Evolutionary conservation across 768 basidiomycete genomes (phyloP).

Genomic region (Serendipita sp.): DNA sequence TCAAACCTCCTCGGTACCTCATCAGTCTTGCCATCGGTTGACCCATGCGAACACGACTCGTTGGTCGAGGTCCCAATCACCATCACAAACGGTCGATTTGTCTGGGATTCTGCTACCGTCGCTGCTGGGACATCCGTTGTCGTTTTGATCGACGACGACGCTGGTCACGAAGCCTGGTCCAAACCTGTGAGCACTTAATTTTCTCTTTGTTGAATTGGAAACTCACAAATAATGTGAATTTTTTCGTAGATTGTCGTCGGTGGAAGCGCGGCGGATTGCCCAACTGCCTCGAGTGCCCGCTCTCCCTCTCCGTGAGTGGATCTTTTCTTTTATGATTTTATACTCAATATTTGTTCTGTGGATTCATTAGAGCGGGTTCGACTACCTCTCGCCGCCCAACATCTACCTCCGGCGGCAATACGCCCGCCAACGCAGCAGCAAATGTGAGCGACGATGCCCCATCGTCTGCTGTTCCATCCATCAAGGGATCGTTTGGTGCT

Average conservation of each 20-base stretch:
- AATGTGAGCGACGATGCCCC: neutral
- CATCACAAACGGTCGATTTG: neutral
- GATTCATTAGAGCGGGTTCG: no score
- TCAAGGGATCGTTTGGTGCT: neutral
- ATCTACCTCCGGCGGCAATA: neutral
- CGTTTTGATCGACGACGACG: neutral
- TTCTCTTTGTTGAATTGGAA: no score
- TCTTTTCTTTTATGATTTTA: neutral
- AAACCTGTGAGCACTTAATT: neutral
- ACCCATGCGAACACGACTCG: neutral
- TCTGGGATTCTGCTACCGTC: neutral
- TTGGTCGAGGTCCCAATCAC: neutral
- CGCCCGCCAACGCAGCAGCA: neutral
- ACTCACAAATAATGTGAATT: no score
- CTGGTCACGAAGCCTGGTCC: neutral
- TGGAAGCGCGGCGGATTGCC: neutral
- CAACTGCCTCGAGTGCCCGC: neutral
- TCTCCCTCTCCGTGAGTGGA: neutral
- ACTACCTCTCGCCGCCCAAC: neutral
- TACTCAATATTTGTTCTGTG: no score
- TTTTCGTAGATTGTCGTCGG: conserved; percentile 1
- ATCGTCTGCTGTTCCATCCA: neutral
- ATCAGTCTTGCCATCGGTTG: neutral
- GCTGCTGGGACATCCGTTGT: neutral
- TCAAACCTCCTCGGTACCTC: no score